Conservation (phyloP, 75 land plant species). For the Azolla pinnata region DNA sequence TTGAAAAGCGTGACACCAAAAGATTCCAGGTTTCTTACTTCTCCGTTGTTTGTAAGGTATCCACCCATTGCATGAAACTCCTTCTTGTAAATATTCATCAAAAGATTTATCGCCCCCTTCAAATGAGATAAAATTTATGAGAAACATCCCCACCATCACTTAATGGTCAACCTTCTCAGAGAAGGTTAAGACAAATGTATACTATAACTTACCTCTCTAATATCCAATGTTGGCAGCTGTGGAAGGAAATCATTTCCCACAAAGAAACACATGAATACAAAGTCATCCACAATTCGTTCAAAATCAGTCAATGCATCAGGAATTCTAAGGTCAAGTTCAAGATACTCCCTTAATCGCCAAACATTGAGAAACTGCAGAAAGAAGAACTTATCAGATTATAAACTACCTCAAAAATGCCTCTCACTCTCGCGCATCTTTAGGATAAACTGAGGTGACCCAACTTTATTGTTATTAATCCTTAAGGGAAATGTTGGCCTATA, state of each 20-base stretch:
- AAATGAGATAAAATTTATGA: neutral
- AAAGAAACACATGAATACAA: slow-evolving; percentile 96
- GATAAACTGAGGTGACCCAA: neutral
- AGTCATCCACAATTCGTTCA: slow-evolving; percentile 90
- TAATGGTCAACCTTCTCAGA: neutral
- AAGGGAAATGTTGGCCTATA: neutral
- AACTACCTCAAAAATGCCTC: neutral
- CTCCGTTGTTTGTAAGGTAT: slow-evolving; percentile 72
- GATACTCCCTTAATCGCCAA: slow-evolving; percentile 86
- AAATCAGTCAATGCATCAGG: slow-evolving; percentile 68
- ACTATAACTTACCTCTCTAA: slow-evolving; percentile 63
- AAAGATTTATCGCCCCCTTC: slow-evolving; percentile 91
- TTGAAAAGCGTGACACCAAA: too few species aligned
- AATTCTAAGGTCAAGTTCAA: slow-evolving; percentile 72
- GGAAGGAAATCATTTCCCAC: slow-evolving; percentile 99
- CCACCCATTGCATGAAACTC: slow-evolving; percentile 76
- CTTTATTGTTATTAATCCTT: neutral
- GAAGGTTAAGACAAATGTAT: neutral
- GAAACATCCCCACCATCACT: too few species aligned
- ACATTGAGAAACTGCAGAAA: slow-evolving; percentile 68
- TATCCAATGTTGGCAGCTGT: slow-evolving; percentile 98
- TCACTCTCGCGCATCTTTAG: too few species aligned
- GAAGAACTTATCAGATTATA: neutral
- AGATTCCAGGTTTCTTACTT: too few species aligned
- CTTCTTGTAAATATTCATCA: slow-evolving; percentile 88